Conservation (phyloP, 208 protist genomes). For the Blastocrithidia nonstop region DNA sequence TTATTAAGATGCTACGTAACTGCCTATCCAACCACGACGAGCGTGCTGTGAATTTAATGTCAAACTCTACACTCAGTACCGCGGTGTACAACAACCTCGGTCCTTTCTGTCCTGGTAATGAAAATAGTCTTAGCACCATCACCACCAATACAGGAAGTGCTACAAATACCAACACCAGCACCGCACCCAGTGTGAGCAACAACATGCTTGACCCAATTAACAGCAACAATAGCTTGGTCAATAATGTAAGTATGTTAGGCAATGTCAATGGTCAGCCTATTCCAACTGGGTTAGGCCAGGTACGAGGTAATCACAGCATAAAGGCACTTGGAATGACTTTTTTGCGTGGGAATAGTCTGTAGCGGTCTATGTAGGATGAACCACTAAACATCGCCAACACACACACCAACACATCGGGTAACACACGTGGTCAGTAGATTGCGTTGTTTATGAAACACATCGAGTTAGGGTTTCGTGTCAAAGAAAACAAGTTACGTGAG, state of each 20-base stretch:
- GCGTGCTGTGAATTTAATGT: too few relatives aligned
- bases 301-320: too few relatives aligned
- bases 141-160: neutral
- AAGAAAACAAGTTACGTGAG: slow-evolving; percentile 71
- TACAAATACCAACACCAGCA: neutral
- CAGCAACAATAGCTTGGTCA: neutral
- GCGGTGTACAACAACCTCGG: too few relatives aligned
- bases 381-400: neutral
- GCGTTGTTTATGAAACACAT: slow-evolving; percentile 76
- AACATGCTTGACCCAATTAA: neutral
- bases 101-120: too few relatives aligned
- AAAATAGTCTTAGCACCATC: neutral
- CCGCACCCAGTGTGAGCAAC: neutral
- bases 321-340: too few relatives aligned
- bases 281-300: too few relatives aligned
- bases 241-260: neutral
- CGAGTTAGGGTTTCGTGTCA: slow-evolving; percentile 51
- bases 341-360: too few relatives aligned
- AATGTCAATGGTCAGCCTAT: too few relatives aligned
- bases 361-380: too few relatives aligned
- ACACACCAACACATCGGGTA: neutral
- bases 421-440: slow-evolving; percentile 25
- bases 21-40: slow-evolving; percentile 30
- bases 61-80: too few relatives aligned
- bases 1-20: slow-evolving; percentile 52